phyloP scores from a whole-genome alignment of 352 stramenopile genomes.

The Globisporangium alternatum region DNA sequence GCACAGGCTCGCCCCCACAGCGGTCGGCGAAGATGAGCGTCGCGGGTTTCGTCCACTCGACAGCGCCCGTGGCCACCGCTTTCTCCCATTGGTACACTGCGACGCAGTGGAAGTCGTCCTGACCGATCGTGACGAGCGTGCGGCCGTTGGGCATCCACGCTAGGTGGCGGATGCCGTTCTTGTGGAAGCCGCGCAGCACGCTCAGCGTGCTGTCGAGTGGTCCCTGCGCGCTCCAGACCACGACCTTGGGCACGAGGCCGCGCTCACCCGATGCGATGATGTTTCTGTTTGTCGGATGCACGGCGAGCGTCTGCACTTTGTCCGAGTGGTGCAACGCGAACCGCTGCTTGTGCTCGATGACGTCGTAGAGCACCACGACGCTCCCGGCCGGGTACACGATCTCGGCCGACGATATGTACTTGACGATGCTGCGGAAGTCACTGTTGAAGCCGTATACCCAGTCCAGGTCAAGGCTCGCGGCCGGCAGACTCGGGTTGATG shows the following conservation, averaged over 20 bases:
- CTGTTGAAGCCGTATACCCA: conserved; percentile 85
- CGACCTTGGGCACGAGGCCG: conserved; percentile 54
- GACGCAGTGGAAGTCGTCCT: conserved; percentile 68
- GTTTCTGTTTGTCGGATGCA: conserved; percentile 45
- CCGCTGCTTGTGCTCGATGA: conserved; percentile 64
- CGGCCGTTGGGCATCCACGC: conserved; percentile 74
- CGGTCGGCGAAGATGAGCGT: conserved; percentile 55
- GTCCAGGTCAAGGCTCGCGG: conserved; percentile 66
- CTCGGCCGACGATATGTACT: conserved; percentile 64
- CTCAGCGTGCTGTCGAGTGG: conserved; percentile 42
- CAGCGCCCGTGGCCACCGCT: neutral
- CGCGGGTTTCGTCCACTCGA: conserved; percentile 55
- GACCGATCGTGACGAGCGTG: conserved; percentile 60
- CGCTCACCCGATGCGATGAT: conserved; percentile 65
- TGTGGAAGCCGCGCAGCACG: conserved; percentile 66
- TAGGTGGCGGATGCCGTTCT: conserved; percentile 55
- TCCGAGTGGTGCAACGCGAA: conserved; percentile 65
- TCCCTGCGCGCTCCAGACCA: conserved; percentile 52
- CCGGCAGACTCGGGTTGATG: conserved; percentile 44
- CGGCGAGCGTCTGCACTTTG: conserved; percentile 50
- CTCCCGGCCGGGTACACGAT: conserved; percentile 61
- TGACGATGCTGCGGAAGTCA: conserved; percentile 46
- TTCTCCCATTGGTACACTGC: conserved; percentile 77
- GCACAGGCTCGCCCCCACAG: conserved; percentile 46
- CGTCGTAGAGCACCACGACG: conserved; percentile 69